phyloP scores from a whole-genome alignment of 2,329 filamentous ascomycete species.

The Epichloe amarillans region DNA sequence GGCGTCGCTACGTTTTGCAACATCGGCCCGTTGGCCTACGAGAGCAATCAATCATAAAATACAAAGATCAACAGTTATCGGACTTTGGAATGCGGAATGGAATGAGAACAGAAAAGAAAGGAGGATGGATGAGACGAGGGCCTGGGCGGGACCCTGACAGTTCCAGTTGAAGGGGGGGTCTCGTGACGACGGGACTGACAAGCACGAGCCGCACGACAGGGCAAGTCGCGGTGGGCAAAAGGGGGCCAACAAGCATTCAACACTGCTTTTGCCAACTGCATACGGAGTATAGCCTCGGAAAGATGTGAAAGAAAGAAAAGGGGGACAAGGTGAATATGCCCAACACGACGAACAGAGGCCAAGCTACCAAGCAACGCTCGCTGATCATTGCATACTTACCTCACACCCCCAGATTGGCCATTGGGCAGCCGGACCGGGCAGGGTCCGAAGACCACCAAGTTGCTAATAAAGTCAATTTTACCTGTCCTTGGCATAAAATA shows the following conservation, averaged over 20 bases:
- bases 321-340: background rate
- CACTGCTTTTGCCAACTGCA: too few species aligned
- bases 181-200: conserved; percentile 1
- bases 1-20: background rate
- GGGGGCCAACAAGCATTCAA: background rate
- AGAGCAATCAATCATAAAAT: background rate
- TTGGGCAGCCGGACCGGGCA: background rate
- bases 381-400: background rate
- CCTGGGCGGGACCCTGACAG: background rate
- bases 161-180: background rate
- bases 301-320: too few species aligned
- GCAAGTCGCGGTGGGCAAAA: background rate
- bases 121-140: background rate
- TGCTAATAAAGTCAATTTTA: background rate
- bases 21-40: background rate
- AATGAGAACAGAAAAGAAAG: background rate
- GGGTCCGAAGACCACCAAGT: background rate
- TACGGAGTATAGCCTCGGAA: too few species aligned
- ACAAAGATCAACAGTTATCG: background rate
- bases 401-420: background rate
- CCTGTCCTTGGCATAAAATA: background rate
- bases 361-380: background rate
- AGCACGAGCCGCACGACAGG: background rate
- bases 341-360: background rate
- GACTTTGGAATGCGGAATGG: background rate